Evolutionary conservation across 805 yeast species (phyloP).

Genomic region (Candida pini): DNA sequence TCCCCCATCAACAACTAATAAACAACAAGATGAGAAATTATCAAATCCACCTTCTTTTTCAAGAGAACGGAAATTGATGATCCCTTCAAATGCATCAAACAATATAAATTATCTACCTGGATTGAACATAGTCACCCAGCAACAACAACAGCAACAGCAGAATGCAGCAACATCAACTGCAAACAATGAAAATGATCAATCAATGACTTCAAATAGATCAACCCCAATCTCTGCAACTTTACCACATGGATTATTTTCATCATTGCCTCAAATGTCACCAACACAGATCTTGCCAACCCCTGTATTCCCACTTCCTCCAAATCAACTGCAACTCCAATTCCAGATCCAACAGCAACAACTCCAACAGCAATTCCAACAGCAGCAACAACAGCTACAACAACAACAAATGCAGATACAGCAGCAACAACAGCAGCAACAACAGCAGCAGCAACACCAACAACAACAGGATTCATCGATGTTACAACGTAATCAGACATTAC

Average conservation of each 20-base stretch:
- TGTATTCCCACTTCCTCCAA: slow-evolving; percentile 17
- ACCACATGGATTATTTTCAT: slow-evolving; percentile 25
- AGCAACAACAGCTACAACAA: slow-evolving; percentile 8
- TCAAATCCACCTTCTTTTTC: slow-evolving; percentile 2
- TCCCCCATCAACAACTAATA: slow-evolving; percentile 3
- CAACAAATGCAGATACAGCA: slow-evolving; percentile 2
- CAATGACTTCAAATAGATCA: slow-evolving; percentile 20
- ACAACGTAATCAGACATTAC: no score
- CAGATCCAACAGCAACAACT: slow-evolving; percentile 18
- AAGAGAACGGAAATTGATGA: slow-evolving; percentile 9
- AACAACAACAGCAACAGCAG: no score
- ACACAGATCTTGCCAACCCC: slow-evolving; percentile 26
- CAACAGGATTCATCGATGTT: not conserved
- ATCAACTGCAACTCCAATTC: slow-evolving; percentile 20
- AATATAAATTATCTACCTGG: slow-evolving; percentile 14
- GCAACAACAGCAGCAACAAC: slow-evolving; percentile 1
- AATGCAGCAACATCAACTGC: no score
- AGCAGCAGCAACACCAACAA: slow-evolving; percentile 1
- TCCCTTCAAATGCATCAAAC: slow-evolving; percentile 15
- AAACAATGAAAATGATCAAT: slow-evolving; percentile 10
- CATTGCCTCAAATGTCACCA: slow-evolving; percentile 29
- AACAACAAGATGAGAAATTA: not conserved
- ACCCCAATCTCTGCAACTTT: slow-evolving; percentile 26
- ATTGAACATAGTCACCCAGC: slow-evolving; percentile 16
- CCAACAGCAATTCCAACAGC: slow-evolving; percentile 16